Conservation (phyloP, 1,284 basidiomycete genomes). For the Malassezia nana region DNA sequence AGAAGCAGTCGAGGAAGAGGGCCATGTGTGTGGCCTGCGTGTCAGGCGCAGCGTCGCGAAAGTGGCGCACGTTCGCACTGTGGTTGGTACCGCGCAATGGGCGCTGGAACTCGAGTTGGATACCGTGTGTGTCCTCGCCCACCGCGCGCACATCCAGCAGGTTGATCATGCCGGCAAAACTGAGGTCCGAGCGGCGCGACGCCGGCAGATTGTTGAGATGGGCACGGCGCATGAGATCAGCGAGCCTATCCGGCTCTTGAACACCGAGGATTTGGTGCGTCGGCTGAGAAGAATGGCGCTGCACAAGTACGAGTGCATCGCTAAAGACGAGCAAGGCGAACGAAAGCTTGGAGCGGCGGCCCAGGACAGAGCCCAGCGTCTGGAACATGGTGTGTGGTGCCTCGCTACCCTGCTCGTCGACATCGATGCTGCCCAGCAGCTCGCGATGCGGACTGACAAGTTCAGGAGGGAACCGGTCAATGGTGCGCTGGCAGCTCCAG, state of each 20-base stretch:
- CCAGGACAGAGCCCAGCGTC: conserved; percentile 9
- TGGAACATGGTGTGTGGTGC: background rate
- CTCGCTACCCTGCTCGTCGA: conserved; percentile 57
- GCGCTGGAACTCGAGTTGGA: background rate
- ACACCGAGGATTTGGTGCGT: conserved; percentile 69
- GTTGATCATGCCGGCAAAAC: conserved; percentile 7
- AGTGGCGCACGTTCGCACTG: conserved; percentile 62
- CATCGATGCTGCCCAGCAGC: conserved; percentile 87
- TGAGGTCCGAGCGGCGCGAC: background rate
- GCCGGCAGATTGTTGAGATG: background rate
- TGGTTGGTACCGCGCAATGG: conserved; percentile 53
- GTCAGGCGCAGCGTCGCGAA: conserved; percentile 74
- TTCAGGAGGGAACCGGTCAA: conserved; percentile 74
- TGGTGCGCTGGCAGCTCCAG: conserved; percentile 70
- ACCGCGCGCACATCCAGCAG: background rate
- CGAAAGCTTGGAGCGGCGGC: background rate
- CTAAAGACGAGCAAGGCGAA: conserved; percentile 76
- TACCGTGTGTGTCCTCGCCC: background rate
- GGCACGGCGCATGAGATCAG: conserved; percentile 35
- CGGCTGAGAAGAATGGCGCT: conserved; percentile 65
- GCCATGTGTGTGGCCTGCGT: conserved; percentile 29
- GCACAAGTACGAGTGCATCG: conserved; percentile 83
- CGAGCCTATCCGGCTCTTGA: conserved; percentile 69
- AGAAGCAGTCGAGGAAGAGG: conserved; percentile 43
- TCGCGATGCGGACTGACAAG: conserved; percentile 59